phyloP scores from a whole-genome alignment of 2,329 filamentous ascomycete genomes.

The Ceratocystis albifundus region DNA sequence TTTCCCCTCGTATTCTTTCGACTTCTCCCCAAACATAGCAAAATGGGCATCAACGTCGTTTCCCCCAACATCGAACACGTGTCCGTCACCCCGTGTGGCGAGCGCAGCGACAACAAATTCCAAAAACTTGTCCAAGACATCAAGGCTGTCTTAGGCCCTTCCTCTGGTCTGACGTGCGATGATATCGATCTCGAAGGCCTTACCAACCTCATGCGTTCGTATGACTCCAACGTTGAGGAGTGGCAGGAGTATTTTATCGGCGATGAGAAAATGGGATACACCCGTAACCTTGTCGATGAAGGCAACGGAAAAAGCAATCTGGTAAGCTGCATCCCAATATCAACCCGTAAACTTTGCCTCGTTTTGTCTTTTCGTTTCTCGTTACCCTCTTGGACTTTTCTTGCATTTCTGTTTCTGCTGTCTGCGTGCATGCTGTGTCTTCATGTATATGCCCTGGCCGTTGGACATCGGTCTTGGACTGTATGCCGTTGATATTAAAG shows the following conservation, averaged over 20 bases:
- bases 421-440: background rate
- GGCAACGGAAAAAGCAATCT: slow-evolving; percentile 72
- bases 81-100: slow-evolving; percentile 13
- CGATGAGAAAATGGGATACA: slow-evolving; percentile 62
- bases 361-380: background rate
- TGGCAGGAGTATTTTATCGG: slow-evolving; percentile 67
- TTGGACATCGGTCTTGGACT: background rate
- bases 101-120: slow-evolving; percentile 39
- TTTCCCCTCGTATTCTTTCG: background rate
- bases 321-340: slow-evolving; percentile 37
- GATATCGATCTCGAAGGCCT: slow-evolving; percentile 68
- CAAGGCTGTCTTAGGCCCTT: slow-evolving; percentile 62
- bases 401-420: background rate
- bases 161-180: slow-evolving; percentile 68
- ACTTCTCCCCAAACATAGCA: slow-evolving; percentile 1
- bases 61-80: slow-evolving; percentile 18
- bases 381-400: background rate
- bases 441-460: background rate
- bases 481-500: background rate
- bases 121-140: slow-evolving; percentile 61
- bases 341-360: background rate
- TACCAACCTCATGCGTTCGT: slow-evolving; percentile 59
- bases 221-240: slow-evolving; percentile 54
- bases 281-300: slow-evolving; percentile 78
- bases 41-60: slow-evolving; percentile 22